Evolutionary conservation across 75 land plant species (phyloP), one percentile per base, ranked within the genome.

Genomic region (Adiantum capillusveneris): DNA sequence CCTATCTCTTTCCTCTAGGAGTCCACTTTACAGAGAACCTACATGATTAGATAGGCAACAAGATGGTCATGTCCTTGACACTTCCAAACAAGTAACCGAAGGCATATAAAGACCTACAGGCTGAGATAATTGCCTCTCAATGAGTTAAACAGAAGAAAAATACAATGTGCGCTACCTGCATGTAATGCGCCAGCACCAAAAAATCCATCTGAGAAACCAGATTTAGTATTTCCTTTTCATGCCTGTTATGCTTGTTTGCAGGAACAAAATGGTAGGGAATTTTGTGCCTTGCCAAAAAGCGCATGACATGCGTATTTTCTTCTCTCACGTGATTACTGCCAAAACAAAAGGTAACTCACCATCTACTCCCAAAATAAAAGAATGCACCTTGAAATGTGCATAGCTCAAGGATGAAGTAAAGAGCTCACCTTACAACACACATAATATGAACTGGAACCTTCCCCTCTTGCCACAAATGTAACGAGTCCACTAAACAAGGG

Each of bases 151-250:
- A 34, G 7, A 34, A 3, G 9, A 34, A 34, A 34, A 34, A 34
- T 34, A 34, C 7, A 34, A 34, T 5, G 9, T 34, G 7, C n/a
- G n/a, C 46, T 64, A 93, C 98, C 98, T 93, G 98, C 98, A 93
- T 93, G 66, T 93, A 93, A 61, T 90, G 87, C 18, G 98, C 98
- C 41, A 93, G 86, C 21, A 93, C 95, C 46, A 93, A 67, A 72
- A 93, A 88, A 68, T 93, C 90, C 34, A 96, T 93, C 44, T 71
- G 64, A 18, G 67, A 60, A 56, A 89, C 79, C 68, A 93, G 75
- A 18, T 85, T 78, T 65, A 93, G 73, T 25, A 93, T 79, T 53
- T 93, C 98, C 21, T 62, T 73, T 73, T 93, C 98, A 44, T 90
- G 81, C 72, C 85, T 85, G 48, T 83, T 70, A 25, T 54, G 75